phyloP scores from a whole-genome alignment of 2,329 filamentous ascomycete species.

The Fusarium humuli region DNA sequence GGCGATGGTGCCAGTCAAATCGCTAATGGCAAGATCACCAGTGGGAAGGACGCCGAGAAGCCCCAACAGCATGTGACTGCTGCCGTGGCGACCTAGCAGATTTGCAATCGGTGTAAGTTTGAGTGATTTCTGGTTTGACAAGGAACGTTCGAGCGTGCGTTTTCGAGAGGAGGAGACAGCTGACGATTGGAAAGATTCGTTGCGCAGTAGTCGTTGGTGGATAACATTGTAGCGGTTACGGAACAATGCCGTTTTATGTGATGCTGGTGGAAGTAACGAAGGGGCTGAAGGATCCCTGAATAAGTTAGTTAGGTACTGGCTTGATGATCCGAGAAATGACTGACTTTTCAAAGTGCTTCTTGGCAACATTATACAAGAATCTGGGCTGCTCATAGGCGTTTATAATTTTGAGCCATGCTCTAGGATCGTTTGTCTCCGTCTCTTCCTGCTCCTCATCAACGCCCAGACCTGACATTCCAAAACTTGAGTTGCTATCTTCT shows the following conservation, averaged over 20 bases:
- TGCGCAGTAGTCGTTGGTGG: conserved; percentile 90
- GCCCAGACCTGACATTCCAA: conserved; percentile 67
- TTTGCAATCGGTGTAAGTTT: conserved; percentile 89
- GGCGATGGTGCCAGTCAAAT: conserved; percentile 87
- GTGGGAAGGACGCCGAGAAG: conserved; percentile 84
- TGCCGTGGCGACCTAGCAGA: conserved; percentile 81
- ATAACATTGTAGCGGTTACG: conserved; percentile 92
- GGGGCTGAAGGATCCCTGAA: conserved; percentile 70
- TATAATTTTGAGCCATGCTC: conserved; percentile 86
- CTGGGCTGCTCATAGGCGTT: conserved; percentile 88
- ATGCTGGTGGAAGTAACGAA: conserved; percentile 78
- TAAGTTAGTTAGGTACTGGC: conserved; percentile 33
- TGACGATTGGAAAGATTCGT: conserved; percentile 91
- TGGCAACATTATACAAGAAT: conserved; percentile 78
- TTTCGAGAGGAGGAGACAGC: conserved; percentile 72
- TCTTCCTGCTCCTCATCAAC: conserved; percentile 68
- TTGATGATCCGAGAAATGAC: conserved; percentile 11
- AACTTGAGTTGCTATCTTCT: conserved; percentile 74
- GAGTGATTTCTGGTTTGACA: conserved; percentile 76
- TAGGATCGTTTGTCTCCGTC: conserved; percentile 72
- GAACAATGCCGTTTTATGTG: conserved; percentile 87
- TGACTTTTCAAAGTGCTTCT: conserved; percentile 90
- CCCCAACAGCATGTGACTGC: conserved; percentile 86
- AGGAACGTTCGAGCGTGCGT: conserved; percentile 67
- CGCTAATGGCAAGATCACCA: conserved; percentile 83